phyloP scores from a whole-genome alignment of 768 basidiomycete genomes.

The Peribolospora kevripleyi region DNA sequence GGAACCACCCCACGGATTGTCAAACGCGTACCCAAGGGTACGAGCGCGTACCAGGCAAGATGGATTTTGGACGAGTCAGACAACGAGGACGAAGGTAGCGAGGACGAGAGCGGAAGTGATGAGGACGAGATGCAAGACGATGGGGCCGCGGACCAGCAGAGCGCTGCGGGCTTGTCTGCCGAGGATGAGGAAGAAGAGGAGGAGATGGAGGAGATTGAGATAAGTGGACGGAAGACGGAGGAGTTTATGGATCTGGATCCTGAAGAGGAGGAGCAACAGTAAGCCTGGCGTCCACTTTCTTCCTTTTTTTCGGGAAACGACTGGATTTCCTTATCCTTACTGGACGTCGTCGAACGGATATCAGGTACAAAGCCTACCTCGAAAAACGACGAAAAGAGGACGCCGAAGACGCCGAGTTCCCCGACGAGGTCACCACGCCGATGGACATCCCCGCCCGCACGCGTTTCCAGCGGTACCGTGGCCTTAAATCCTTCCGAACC shows the following conservation, averaged over 20 bases:
- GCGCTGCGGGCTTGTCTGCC: constrained; percentile 12
- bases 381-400: constrained; percentile 30
- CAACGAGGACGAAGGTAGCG: constrained; percentile 26
- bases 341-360: neutral
- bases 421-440: constrained; percentile 90
- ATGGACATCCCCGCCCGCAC: constrained; percentile 50
- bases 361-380: constrained; percentile 17
- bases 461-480: constrained; percentile 78
- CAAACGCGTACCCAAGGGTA: constrained; percentile 75
- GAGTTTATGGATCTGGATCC: constrained; percentile 51
- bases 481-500: constrained; percentile 73
- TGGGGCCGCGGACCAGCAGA: constrained; percentile 16
- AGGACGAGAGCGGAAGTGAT: constrained; percentile 25
- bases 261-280: constrained; percentile 76
- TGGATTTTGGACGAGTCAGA: constrained; percentile 76
- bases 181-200: constrained; percentile 19
- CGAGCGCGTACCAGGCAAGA: constrained; percentile 86
- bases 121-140: constrained; percentile 13
- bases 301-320: neutral
- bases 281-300: constrained; percentile 15
- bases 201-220: constrained; percentile 29
- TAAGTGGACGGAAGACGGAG: constrained; percentile 25
- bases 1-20: constrained; percentile 59
- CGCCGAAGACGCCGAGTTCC: constrained; percentile 62
- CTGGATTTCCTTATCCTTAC: neutral